Evolutionary conservation across 2,329 filamentous ascomycete genomes (phyloP).

Genomic region (Verticillium longisporum): DNA sequence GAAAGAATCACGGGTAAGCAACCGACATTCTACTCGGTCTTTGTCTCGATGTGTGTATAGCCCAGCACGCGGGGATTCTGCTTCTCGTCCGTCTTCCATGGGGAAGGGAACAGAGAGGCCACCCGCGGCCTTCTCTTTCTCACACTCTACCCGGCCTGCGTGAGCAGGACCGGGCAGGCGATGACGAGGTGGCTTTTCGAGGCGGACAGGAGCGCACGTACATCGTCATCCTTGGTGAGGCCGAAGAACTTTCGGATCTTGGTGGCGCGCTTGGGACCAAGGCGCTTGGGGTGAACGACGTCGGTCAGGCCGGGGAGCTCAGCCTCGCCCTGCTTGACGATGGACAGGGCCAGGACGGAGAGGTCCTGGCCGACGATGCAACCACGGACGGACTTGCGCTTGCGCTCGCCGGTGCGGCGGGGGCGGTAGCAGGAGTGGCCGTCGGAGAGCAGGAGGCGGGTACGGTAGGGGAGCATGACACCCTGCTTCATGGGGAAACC

Average conservation of each 20-base stretch:
- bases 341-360: constrained; percentile 84
- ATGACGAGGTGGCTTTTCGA: constrained; percentile 52
- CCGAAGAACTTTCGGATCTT: constrained; percentile 99
- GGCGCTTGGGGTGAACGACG: constrained; percentile 96
- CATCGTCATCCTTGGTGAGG: constrained; percentile 99
- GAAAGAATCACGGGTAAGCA: constrained; percentile 23
- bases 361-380: constrained; percentile 98
- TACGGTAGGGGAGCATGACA: constrained; percentile 98
- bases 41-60: constrained; percentile 1
- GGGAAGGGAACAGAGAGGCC: neutral
- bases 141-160: constrained; percentile 53
- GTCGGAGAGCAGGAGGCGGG: constrained; percentile 88
- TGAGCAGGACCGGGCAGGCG: constrained; percentile 58
- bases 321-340: constrained; percentile 96
- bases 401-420: constrained; percentile 96
- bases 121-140: constrained; percentile 26
- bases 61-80: constrained; percentile 2
- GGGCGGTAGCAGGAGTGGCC: constrained; percentile 99
- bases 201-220: constrained; percentile 56
- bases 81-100: neutral
- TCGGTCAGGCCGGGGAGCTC: constrained; percentile 97
- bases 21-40: constrained; percentile 11
- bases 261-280: constrained; percentile 98
- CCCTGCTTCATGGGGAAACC: constrained; percentile 99
- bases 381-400: constrained; percentile 97